Conservation (phyloP, 2,329 filamentous ascomycete species). For the Apiospora phragmitis region DNA sequence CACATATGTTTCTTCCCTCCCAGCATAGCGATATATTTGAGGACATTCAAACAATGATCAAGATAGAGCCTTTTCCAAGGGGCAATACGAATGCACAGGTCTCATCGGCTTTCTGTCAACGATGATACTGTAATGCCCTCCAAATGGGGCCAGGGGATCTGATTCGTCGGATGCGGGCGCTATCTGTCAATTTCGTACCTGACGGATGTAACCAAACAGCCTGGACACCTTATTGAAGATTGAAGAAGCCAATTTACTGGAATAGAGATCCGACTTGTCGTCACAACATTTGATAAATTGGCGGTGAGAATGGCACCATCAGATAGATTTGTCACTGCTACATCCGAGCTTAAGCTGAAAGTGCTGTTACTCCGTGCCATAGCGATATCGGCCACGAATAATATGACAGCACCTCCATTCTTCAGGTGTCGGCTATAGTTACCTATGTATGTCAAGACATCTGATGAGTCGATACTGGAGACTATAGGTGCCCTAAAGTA, state of each 20-base stretch:
- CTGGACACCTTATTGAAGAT: no score
- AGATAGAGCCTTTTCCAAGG: neutral
- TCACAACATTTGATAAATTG: neutral
- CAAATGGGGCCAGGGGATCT: neutral
- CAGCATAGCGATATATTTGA: neutral
- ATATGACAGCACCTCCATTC: neutral
- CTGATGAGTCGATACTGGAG: neutral
- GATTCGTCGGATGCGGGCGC: neutral
- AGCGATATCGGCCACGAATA: neutral
- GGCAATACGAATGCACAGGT: no score
- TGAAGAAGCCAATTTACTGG: no score
- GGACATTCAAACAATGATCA: neutral
- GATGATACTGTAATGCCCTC: neutral
- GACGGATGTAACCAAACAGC: neutral
- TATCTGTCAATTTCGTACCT: neutral
- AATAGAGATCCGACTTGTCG: neutral
- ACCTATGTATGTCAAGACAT: neutral
- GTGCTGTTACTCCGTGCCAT: neutral
- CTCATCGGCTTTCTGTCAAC: neutral
- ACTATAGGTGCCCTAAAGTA: neutral
- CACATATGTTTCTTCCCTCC: neutral
- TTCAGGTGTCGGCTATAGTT: neutral
- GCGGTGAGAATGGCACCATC: neutral
- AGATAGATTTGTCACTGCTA: neutral
- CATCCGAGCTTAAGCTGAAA: neutral